phyloP scores from a whole-genome alignment of 2,329 filamentous ascomycete genomes.

The Verticillium nonalfalfae region DNA sequence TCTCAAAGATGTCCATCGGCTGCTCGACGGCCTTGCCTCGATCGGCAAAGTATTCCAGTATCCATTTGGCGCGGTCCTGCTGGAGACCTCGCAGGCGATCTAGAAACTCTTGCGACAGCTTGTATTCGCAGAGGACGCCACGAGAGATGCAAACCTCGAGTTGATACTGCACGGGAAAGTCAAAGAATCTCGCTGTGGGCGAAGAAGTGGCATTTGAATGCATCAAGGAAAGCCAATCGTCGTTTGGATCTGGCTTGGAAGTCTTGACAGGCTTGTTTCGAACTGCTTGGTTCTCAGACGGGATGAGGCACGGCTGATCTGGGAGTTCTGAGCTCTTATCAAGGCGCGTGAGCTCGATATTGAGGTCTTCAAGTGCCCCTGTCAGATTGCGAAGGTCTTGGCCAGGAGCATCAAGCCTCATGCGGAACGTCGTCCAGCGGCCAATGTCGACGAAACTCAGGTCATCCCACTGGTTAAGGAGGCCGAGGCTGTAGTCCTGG shows the following conservation, averaged over 20 bases:
- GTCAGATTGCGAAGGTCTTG: conserved; percentile 26
- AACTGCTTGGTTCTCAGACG: background rate
- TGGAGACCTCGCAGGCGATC: conserved; percentile 43
- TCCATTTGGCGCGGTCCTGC: conserved; percentile 47
- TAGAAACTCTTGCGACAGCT: conserved; percentile 63
- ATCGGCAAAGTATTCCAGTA: conserved; percentile 71
- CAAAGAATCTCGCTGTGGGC: conserved; percentile 26
- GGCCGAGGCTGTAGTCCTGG: conserved; percentile 26
- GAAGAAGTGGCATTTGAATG: conserved; percentile 14
- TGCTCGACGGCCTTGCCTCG: conserved; percentile 55
- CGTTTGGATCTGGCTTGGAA: background rate
- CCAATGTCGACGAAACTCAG: conserved; percentile 42
- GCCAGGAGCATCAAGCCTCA: conserved; percentile 28
- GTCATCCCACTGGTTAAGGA: conserved; percentile 27
- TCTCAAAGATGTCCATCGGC: conserved; percentile 65
- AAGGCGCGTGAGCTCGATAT: conserved; percentile 43
- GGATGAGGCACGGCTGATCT: background rate
- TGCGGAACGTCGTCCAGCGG: conserved; percentile 48
- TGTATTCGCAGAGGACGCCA: conserved; percentile 69
- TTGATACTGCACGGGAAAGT: conserved; percentile 77
- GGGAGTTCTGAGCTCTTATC: background rate
- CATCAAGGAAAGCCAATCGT: conserved; percentile 5
- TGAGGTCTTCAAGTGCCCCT: conserved; percentile 62
- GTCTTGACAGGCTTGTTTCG: background rate
- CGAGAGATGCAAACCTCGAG: conserved; percentile 90